A percentile compares a stretch with the other conserved stretches of the same genome.
Evolutionary conservation across 345 rosid species (phyloP).

Genomic region (Gossypium stocksii): DNA sequence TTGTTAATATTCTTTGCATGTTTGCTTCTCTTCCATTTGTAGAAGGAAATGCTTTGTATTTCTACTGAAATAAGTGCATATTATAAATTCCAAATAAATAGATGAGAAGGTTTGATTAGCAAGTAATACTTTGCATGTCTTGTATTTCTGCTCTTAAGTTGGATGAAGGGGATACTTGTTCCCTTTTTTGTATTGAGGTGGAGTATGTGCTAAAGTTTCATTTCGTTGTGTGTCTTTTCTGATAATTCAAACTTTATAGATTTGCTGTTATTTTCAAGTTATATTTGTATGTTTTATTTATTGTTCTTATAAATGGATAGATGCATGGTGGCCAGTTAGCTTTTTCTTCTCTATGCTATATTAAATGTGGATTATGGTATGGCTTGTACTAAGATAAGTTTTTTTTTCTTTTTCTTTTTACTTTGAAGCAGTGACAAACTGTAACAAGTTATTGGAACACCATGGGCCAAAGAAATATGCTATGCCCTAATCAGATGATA

Average conservation of each 20-base stretch:
- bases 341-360: not conserved
- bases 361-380: not conserved
- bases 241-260: too few relatives aligned
- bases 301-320: not conserved
- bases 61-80: not conserved
- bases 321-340: not conserved
- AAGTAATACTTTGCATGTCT: not conserved
- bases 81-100: not conserved
- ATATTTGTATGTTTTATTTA: not conserved
- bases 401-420: not conserved
- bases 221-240: not conserved
- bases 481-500: constrained; percentile 35
- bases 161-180: not conserved
- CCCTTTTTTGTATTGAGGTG: not conserved
- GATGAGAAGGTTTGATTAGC: not conserved
- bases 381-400: constrained; percentile 13
- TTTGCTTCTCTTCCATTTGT: not conserved
- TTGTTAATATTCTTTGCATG: not conserved
- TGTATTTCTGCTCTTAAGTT: not conserved
- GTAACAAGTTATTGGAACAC: constrained; percentile 13
- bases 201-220: not conserved
- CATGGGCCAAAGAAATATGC: constrained; percentile 55
- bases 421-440: constrained; percentile 28
- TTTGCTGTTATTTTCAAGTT: not conserved
- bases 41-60: not conserved